phyloP scores from a whole-genome alignment of 108 stramenopile species.

The Stephanodiscus minutulus region DNA sequence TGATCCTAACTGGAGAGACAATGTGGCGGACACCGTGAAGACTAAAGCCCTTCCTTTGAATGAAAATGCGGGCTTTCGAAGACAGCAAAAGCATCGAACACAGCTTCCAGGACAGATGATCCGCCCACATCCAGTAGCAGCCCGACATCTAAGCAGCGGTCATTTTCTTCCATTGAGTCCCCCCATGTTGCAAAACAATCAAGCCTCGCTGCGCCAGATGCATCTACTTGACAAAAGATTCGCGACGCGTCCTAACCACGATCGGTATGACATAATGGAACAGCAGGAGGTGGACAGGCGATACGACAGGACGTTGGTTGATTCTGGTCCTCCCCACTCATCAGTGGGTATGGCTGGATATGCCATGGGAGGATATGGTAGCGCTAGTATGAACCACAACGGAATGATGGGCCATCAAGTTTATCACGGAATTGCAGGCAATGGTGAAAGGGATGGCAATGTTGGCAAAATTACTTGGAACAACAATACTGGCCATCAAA shows the following conservation, averaged over 20 bases:
- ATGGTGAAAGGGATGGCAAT: no score
- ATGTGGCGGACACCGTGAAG: not conserved
- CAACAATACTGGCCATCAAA: no score
- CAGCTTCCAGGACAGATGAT: not conserved
- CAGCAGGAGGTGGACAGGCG: not conserved
- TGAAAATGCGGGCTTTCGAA: not conserved
- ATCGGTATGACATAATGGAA: conserved; percentile 5
- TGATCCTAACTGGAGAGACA: no score
- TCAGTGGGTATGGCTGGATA: not conserved
- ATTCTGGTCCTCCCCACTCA: not conserved
- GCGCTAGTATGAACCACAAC: no score
- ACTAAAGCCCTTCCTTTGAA: conserved; percentile 1
- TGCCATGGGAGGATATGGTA: not conserved
- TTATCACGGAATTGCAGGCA: no score
- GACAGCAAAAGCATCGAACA: not conserved
- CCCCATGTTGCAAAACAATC: not conserved
- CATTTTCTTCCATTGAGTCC: not conserved
- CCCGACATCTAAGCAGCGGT: not conserved
- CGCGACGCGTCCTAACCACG: no score
- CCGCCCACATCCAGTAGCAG: not conserved
- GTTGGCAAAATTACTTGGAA: no score
- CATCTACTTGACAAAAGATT: no score
- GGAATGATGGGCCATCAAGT: no score
- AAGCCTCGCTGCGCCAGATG: no score
- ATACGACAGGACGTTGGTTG: not conserved